Percentiles rank a stretch among this genome's conserved stretches.
phyloP scores from a whole-genome alignment of 2,329 filamentous ascomycete species.

The Cordyceps fumosorosea region DNA sequence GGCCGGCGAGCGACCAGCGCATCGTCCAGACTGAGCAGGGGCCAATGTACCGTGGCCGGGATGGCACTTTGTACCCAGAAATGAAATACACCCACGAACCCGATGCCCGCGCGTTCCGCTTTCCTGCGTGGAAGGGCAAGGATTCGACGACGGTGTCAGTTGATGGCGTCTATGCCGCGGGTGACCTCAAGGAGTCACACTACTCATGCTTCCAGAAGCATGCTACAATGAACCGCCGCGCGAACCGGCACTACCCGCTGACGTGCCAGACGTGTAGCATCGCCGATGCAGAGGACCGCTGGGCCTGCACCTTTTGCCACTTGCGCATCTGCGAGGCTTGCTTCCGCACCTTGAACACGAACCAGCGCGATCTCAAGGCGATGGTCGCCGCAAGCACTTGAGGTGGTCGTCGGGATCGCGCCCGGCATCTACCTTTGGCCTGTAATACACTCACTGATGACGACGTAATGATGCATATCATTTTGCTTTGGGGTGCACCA shows the following conservation, averaged over 20 bases:
- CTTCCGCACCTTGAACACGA: slow-evolving; percentile 31
- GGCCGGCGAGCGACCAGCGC: slow-evolving; percentile 24
- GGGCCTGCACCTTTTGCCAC: slow-evolving; percentile 43
- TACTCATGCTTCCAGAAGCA: slow-evolving; percentile 44
- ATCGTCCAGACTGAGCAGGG: slow-evolving; percentile 28
- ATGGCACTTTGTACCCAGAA: slow-evolving; percentile 36
- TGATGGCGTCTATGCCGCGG: slow-evolving; percentile 34
- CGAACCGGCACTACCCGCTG: slow-evolving; percentile 44
- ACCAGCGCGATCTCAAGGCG: slow-evolving; percentile 36
- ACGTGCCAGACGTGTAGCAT: slow-evolving; percentile 47
- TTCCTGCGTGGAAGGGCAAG: slow-evolving; percentile 28
- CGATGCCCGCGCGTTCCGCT: slow-evolving; percentile 31
- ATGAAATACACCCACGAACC: slow-evolving; percentile 29
- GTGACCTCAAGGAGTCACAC: slow-evolving; percentile 37
- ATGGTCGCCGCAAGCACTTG: slow-evolving; percentile 23
- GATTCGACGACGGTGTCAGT: slow-evolving; percentile 18
- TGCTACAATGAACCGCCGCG: slow-evolving; percentile 39
- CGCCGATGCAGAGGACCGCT: slow-evolving; percentile 38
- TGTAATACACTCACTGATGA: neutral
- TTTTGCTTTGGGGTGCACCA: neutral
- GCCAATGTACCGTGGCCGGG: slow-evolving; percentile 29
- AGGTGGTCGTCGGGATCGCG: neutral
- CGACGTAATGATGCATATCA: neutral
- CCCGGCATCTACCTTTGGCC: slow-evolving; percentile 1
- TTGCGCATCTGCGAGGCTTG: slow-evolving; percentile 47